These are phyloP conservation scores for Posidonia oceanica DNA, from an alignment of 116 monocot species.

Conservation along the genomic window DNA sequence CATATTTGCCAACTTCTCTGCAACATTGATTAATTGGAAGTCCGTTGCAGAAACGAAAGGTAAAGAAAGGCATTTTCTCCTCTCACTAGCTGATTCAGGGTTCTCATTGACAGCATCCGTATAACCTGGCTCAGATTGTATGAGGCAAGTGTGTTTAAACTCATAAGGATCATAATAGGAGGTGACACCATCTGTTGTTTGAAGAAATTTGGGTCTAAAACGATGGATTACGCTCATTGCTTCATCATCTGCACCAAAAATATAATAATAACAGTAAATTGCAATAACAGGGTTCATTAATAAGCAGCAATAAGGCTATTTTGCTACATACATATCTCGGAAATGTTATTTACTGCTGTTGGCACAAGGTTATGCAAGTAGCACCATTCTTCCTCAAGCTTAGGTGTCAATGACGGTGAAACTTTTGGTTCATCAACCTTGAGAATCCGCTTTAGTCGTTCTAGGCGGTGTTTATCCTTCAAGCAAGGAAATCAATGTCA, in stretches of 20 bases:
- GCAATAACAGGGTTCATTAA: neutral
- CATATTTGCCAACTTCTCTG: conserved; percentile 29
- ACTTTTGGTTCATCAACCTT: conserved; percentile 20
- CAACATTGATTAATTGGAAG: conserved; percentile 24
- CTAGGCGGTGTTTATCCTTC: conserved; percentile 61
- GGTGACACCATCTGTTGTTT: conserved; percentile 18
- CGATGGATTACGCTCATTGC: conserved; percentile 37
- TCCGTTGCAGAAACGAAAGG: conserved; percentile 50
- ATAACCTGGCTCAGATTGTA: conserved; percentile 19
- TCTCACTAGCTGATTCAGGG: conserved; percentile 4
- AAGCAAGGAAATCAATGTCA: neutral
- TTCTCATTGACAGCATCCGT: conserved; percentile 18
- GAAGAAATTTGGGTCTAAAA: conserved; percentile 45
- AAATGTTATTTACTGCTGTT: conserved; percentile 45
- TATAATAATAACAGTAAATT: neutral
- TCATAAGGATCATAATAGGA: conserved; percentile 31
- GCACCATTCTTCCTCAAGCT: conserved; percentile 85
- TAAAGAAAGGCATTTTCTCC: conserved; percentile 25
- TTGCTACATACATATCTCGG: conserved; percentile 58
- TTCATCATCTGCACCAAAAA: conserved; percentile 46
- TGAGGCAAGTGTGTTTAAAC: conserved; percentile 41
- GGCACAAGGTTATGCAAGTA: conserved; percentile 47
- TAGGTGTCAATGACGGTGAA: conserved; percentile 9
- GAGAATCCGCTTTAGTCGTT: conserved; percentile 35
- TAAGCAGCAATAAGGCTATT: neutral